Conservation (phyloP, 2,329 filamentous ascomycete species). For the Cordyceps pruinosa region DNA sequence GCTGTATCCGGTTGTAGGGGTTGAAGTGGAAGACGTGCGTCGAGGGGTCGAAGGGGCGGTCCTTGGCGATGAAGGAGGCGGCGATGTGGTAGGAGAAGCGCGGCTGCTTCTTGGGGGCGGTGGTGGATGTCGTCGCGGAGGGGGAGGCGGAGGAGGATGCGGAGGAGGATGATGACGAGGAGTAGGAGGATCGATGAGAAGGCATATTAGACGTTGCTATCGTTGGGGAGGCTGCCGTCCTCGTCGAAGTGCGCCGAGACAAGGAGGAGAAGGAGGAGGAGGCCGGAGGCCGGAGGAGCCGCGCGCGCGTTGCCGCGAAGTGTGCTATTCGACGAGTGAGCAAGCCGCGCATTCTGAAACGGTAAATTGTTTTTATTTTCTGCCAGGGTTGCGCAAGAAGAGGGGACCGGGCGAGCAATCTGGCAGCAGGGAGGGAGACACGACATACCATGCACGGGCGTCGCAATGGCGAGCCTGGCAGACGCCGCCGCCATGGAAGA, state of each 20-base stretch:
- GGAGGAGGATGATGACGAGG: constrained; percentile 1
- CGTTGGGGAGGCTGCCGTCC: neutral
- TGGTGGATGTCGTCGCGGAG: constrained; percentile 18
- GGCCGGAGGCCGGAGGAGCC: constrained; percentile 6
- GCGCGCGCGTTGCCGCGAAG: neutral
- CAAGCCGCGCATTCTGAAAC: neutral
- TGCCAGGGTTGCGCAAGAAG: neutral
- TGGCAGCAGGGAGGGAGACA: neutral
- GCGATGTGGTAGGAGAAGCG: constrained; percentile 62
- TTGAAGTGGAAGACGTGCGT: constrained; percentile 68
- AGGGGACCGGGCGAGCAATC: neutral
- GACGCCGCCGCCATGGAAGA: constrained; percentile 6
- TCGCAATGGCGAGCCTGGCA: constrained; percentile 11
- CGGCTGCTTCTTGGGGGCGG: constrained; percentile 14
- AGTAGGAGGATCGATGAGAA: constrained; percentile 2
- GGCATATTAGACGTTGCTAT: neutral
- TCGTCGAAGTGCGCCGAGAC: neutral
- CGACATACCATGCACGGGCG: constrained; percentile 6
- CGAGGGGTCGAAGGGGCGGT: constrained; percentile 58
- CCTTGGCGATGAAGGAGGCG: constrained; percentile 69
- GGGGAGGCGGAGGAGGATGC: constrained; percentile 10
- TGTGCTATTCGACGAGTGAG: constrained; percentile 2
- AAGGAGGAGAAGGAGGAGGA: too few relatives aligned
- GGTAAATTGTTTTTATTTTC: too few relatives aligned
- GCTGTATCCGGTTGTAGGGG: constrained; percentile 52